phyloP scores from a whole-genome alignment of 768 basidiomycete genomes.

The Kwoniella mangroviensis region DNA sequence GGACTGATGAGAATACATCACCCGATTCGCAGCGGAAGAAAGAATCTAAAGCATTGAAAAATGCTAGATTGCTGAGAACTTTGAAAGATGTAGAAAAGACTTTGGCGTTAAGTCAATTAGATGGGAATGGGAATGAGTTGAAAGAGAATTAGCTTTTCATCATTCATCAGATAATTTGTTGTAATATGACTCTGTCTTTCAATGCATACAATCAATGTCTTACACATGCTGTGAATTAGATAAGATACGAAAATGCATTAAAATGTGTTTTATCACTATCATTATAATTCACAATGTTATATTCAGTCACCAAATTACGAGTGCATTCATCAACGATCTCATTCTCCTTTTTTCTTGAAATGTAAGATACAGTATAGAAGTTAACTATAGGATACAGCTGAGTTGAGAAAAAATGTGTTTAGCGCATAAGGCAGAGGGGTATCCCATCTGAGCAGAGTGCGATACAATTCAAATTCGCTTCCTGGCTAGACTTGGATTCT shows the following conservation, averaged over 20 bases:
- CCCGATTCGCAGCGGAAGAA: background rate
- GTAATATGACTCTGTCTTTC: background rate
- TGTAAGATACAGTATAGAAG: background rate
- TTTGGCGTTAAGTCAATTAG: constrained; percentile 19
- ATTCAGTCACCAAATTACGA: too few species aligned
- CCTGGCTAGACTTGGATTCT: constrained; percentile 13
- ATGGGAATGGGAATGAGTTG: background rate
- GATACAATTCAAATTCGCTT: constrained; percentile 1
- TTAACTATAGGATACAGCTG: background rate
- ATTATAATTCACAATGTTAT: too few species aligned
- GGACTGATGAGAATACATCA: background rate
- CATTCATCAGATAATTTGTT: background rate
- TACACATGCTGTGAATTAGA: background rate
- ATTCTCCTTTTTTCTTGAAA: background rate
- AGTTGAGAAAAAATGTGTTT: background rate
- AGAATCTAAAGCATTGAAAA: constrained; percentile 42
- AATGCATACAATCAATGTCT: background rate
- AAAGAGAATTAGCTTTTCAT: background rate
- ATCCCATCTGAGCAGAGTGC: too few species aligned
- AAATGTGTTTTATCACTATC: background rate
- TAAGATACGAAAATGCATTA: constrained; percentile 11
- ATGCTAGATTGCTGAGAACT: constrained; percentile 34
- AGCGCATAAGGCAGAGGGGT: too few species aligned
- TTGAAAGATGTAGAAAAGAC: constrained; percentile 36
- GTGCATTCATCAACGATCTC: too few species aligned